Evolutionary conservation across 1,139 yeast genomes (phyloP).

Genomic region (Hyphopichia khmerensis): DNA sequence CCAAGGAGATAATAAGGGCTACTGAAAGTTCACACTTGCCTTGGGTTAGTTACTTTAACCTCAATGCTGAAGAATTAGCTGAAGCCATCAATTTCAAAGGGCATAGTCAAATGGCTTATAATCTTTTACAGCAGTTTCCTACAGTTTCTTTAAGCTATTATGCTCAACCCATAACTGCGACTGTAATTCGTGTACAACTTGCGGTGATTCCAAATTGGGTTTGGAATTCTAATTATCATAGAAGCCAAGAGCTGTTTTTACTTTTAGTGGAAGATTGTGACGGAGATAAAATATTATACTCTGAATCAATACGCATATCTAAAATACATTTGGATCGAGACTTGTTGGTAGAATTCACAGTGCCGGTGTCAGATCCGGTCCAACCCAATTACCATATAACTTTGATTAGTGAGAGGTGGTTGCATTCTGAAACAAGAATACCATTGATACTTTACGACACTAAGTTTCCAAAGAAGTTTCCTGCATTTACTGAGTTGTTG

Average conservation of each 20-base stretch:
- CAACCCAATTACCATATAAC: conserved; percentile 80
- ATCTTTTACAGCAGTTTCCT: conserved; percentile 72
- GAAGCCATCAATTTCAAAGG: conserved; percentile 76
- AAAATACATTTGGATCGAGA: conserved; percentile 50
- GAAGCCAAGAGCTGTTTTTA: conserved; percentile 62
- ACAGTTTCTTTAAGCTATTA: conserved; percentile 54
- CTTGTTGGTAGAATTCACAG: conserved; percentile 63
- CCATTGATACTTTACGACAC: conserved; percentile 61
- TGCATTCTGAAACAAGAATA: conserved; percentile 64
- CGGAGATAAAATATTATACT: conserved; percentile 69
- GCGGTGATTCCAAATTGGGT: conserved; percentile 70
- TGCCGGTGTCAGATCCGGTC: conserved; percentile 55
- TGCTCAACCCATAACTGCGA: conserved; percentile 75
- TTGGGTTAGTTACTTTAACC: conserved; percentile 72
- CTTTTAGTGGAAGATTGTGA: conserved; percentile 80
- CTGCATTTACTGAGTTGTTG: conserved; percentile 57
- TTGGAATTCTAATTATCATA: conserved; percentile 71
- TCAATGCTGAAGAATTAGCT: conserved; percentile 74
- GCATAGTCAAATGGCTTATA: conserved; percentile 60
- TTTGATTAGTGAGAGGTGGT: conserved; percentile 79
- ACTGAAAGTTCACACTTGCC: conserved; percentile 83
- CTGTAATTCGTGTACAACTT: conserved; percentile 62
- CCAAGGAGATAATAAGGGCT: conserved; percentile 65
- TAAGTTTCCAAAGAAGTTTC: conserved; percentile 65
- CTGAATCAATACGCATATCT: conserved; percentile 55